phyloP scores from a whole-genome alignment of 768 basidiomycete genomes.

The Xerocomus potaroensis region DNA sequence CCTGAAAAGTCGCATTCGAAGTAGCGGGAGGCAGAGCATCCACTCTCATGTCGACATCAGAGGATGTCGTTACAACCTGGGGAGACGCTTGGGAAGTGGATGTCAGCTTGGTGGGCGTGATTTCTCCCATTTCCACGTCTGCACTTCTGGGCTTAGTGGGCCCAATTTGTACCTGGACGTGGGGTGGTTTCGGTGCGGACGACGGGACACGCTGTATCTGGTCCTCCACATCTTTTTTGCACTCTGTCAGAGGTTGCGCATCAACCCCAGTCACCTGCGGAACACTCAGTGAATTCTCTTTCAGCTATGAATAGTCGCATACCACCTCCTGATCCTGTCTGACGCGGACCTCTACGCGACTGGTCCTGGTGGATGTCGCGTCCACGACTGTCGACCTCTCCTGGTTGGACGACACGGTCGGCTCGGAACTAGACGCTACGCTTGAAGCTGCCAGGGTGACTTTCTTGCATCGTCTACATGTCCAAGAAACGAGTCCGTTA shows the following conservation, averaged over 20 bases:
- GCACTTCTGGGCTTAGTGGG: background rate
- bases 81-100: no score
- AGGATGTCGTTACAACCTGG: no score
- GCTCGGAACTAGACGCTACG: constrained; percentile 4
- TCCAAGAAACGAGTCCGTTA: constrained; percentile 25
- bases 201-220: no score
- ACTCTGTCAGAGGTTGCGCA: background rate
- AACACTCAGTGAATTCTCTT: constrained; percentile 6
- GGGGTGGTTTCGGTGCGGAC: background rate
- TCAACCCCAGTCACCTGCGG: background rate
- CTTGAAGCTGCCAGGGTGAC: background rate
- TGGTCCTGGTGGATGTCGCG: no score
- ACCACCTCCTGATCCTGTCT: constrained; percentile 9
- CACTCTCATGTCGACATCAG: constrained; percentile 11
- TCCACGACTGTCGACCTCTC: no score
- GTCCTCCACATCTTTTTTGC: background rate
- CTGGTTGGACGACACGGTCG: constrained; percentile 7
- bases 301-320: background rate
- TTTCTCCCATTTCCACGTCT: constrained; percentile 8
- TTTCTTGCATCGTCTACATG: constrained; percentile 31
- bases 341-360: background rate
- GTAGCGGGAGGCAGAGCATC: constrained; percentile 1
- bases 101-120: background rate
- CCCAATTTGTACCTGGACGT: background rate
- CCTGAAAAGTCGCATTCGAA: no score